A percentile compares a stretch with the other conserved stretches of the same genome.
Conservation (phyloP, 2,329 filamentous ascomycete genomes). For the Epichloe scottii region DNA sequence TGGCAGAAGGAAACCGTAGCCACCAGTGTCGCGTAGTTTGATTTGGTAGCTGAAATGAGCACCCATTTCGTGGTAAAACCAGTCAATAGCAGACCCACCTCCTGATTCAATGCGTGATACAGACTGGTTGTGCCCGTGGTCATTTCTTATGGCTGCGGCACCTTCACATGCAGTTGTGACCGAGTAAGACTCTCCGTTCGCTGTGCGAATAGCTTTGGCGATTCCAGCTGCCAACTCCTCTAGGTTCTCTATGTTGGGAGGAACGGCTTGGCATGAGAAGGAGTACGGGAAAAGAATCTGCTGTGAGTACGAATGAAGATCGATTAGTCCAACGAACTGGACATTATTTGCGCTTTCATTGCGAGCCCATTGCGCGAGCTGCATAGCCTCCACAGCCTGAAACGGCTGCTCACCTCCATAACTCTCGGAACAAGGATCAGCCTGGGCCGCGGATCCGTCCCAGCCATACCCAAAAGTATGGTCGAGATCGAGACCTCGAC, state of each 20-base stretch:
- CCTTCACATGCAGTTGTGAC: conserved; percentile 82
- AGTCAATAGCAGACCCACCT: conserved; percentile 83
- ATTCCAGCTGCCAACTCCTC: conserved; percentile 82
- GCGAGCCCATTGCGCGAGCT: conserved; percentile 68
- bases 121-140: conserved; percentile 11
- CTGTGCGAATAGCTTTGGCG: conserved; percentile 76
- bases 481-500: conserved; percentile 79
- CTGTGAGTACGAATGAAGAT: conserved; percentile 91
- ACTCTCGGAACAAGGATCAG: conserved; percentile 80
- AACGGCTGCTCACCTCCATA: conserved; percentile 78
- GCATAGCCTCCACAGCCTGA: conserved; percentile 65
- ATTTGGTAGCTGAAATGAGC: conserved; percentile 85
- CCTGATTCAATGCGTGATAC: conserved; percentile 51
- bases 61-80: conserved; percentile 80
- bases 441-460: conserved; percentile 53
- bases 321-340: conserved; percentile 72
- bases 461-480: conserved; percentile 77
- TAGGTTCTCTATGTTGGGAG: conserved; percentile 81
- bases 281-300: conserved; percentile 88
- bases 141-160: conserved; percentile 33
- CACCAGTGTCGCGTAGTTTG: conserved; percentile 85
- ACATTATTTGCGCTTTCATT: conserved; percentile 65
- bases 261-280: conserved; percentile 65
- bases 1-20: conserved; percentile 85
- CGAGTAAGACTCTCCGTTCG: conserved; percentile 61